Evolutionary conservation across 2,329 filamentous ascomycete species (phyloP), one percentile per base, ranked within the genome.

Genomic region (Xylariales sp.): DNA sequence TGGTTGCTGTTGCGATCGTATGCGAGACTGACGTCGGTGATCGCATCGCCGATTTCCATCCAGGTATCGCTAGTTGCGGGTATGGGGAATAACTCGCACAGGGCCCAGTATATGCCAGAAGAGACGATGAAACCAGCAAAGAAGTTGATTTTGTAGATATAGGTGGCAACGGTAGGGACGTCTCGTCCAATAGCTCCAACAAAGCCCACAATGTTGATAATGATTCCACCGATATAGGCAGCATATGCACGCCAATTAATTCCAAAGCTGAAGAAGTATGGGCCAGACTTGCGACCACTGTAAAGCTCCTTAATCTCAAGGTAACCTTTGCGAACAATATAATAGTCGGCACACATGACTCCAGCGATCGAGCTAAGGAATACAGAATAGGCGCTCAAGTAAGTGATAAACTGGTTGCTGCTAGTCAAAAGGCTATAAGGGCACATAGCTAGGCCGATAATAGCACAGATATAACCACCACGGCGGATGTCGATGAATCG

Each of bases 351-450:
- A 43, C 89, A 70, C 66, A 95, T 93, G 46, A 95, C 88, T n/a
- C 90, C 90, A 1, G 88, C 89, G 45, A 96, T 94, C 29, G 85
- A 88, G 42, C 85, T 90, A n/a, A 96, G 74, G 65, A 96, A 96
- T 40, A 96, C 88, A 4, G 85, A 89, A 67, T 95, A 95, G 1
- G 90, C 85, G 1, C 86, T 93, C 1, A 96, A 78, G 56, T 95
- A 95, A 4, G 87, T 94, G 1, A 87, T 93, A 67, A 95, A 95
- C 62, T 83, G 81, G 68, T 91, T 95, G 30, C 78, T 78, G 30
- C 70, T 69, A 2, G 75, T 80, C 7, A 95, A 76, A 0, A 95
- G 74, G 43, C 86, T 85, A 78, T 83, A 91, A 0, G 90, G 90
- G 57, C 87, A 93, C 78, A 95, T 94, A 45, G 81, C 84, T 11